Evolutionary conservation across 768 basidiomycete genomes (phyloP), one percentile per base, ranked within the genome.

Genomic region (Mycena maculata): DNA sequence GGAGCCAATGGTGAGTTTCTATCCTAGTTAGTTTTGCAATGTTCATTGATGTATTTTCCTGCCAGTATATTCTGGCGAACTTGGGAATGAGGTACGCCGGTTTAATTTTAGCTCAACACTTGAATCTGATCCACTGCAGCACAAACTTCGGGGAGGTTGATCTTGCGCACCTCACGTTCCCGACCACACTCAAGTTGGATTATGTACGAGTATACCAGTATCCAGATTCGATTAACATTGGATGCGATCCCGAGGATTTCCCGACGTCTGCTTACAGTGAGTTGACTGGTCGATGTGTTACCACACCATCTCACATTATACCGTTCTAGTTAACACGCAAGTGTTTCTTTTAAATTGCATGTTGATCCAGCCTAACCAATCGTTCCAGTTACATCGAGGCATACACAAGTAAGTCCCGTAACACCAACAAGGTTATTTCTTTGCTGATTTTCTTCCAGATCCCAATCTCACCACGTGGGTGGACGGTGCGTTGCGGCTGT

Each of bases 241-340:
- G 91, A 23, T 92, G 91, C 74, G 86, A 89, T 70, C 91, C 91
- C 20, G 61, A 75, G 31, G 82, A 85, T 47, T 85, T 79, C 69
- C 91, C 92, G 3, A 93, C 92, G 0, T 77, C 80, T 42, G 78
- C 80, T 23, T 93, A 93, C 74, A 93, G 33, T 36, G 33, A 6
- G 33, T 36, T n/a, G 33, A 7, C 13, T 36, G 6, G 33, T 36
- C 33, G 33, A 36, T 36, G 33, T 36, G 6, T 36, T 36, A 13
- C 13, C 13, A 7, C 13, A 7, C 33, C 13, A 13, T 6, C 33
- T 36, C 33, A 36, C 33, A 36, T 36, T 36, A 7, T n/a, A n/a
- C n/a, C n/a, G n/a, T 13, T 36, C 33, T 13, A 36, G 33, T 92
- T 67, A 71, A 85, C 36, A 84, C 84, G 74, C 84, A 85, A 71